Conservation (phyloP, 2,329 filamentous ascomycete genomes). For the Pseudocercospora macadamiae region DNA sequence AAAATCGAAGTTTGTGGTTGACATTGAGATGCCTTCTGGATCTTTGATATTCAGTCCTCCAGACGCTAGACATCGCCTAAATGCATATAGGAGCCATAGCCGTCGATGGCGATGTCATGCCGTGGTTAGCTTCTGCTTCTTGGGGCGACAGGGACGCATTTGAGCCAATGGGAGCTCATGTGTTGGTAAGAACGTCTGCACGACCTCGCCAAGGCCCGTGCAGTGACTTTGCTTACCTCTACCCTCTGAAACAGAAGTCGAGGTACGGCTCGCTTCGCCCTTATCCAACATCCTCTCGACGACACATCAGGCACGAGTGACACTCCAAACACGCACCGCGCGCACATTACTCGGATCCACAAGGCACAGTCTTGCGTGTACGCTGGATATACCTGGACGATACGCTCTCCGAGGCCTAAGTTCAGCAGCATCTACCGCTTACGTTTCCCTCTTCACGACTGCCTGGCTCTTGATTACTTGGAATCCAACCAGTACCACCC, state of each 20-base stretch:
- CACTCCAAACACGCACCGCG: background rate
- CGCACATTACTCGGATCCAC: background rate
- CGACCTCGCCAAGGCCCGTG: too few relatives aligned
- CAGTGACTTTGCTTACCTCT: background rate
- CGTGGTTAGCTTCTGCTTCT: background rate
- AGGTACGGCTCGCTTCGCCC: background rate
- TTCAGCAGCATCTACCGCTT: background rate
- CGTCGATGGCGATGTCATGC: background rate
- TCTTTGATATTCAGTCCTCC: background rate
- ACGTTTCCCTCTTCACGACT: background rate
- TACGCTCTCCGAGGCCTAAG: background rate
- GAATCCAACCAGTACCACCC: background rate
- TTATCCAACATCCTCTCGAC: conserved; percentile 1
- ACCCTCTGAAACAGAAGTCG: background rate
- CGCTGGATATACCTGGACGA: background rate
- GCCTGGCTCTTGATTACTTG: background rate
- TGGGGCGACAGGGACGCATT: background rate
- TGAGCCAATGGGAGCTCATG: background rate
- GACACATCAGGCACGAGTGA: background rate
- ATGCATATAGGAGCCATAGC: background rate
- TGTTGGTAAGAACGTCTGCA: background rate
- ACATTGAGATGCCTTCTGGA: background rate
- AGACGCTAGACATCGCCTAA: background rate
- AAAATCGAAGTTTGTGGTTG: background rate
- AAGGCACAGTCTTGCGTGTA: background rate